Percentiles rank a stretch among this genome's conserved stretches.
phyloP scores from a whole-genome alignment of 768 basidiomycete genomes.

The Heimioporus sp. region DNA sequence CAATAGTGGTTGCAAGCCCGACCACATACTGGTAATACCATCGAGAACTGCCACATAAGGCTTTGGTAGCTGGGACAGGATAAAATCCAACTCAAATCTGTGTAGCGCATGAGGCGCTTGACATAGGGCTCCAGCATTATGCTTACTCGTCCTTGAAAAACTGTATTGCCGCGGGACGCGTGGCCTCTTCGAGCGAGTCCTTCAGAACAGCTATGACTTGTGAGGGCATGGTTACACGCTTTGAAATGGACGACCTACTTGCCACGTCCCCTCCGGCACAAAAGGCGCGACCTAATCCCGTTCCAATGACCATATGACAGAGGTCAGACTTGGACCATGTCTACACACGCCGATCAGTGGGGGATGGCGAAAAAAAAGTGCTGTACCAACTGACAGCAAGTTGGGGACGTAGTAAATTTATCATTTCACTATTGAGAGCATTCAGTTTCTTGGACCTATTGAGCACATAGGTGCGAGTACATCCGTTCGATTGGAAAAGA shows the following conservation, averaged over 20 bases:
- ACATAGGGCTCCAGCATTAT: conserved; percentile 7
- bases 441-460: conserved; percentile 83
- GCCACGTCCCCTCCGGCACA: conserved; percentile 96
- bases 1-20: conserved; percentile 4
- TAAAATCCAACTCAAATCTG: conserved; percentile 81
- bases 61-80: conserved; percentile 67
- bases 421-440: conserved; percentile 78
- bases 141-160: conserved; percentile 91
- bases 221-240: conserved; percentile 3
- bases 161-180: conserved; percentile 63
- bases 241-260: conserved; percentile 46
- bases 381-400: conserved; percentile 57
- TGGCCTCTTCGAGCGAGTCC: conserved; percentile 47
- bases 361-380: neutral
- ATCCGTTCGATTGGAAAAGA: conserved; percentile 64
- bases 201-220: conserved; percentile 50
- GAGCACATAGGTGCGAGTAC: conserved; percentile 67
- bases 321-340: conserved; percentile 74
- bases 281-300: conserved; percentile 74
- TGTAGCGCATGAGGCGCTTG: conserved; percentile 9
- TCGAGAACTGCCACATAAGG: conserved; percentile 93
- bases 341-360: conserved; percentile 36
- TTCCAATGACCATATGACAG: conserved; percentile 69
- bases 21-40: conserved; percentile 78
- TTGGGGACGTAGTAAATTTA: conserved; percentile 63